phyloP scores from a whole-genome alignment of 352 stramenopile genomes.

The Phytophthora sp. region DNA sequence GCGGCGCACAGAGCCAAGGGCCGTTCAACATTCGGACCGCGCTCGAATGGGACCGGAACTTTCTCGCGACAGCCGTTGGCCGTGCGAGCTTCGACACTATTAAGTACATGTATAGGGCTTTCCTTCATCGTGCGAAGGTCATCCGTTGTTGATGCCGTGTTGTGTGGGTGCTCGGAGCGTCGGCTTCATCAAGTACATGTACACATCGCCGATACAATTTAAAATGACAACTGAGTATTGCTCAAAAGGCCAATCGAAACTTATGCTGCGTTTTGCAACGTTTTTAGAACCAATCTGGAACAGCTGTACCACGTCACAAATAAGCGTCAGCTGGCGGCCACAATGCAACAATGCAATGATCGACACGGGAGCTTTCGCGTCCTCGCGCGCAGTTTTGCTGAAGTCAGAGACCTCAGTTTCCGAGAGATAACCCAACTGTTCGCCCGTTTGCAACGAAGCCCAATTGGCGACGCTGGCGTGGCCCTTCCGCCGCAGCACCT shows the following conservation, averaged over 20 bases:
- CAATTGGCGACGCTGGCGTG: slow-evolving; percentile 14
- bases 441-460: slow-evolving; percentile 2
- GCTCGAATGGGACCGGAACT: slow-evolving; percentile 3
- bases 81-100: slow-evolving; percentile 4
- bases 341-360: slow-evolving; percentile 25
- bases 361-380: slow-evolving; percentile 16
- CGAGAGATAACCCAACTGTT: slow-evolving; percentile 19
- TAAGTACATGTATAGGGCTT: no score
- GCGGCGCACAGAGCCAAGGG: slow-evolving; percentile 16
- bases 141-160: neutral
- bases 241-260: no score
- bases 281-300: neutral
- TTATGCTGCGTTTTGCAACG: no score
- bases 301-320: no score
- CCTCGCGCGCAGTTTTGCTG: slow-evolving; percentile 5
- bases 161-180: neutral
- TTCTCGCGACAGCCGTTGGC: slow-evolving; percentile 18
- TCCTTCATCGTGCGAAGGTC: neutral
- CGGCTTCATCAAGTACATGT: neutral
- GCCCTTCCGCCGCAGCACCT: slow-evolving; percentile 29
- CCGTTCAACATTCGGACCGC: slow-evolving; percentile 20
- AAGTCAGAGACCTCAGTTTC: slow-evolving; percentile 9
- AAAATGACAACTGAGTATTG: no score
- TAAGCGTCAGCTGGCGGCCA: no score
- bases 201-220: no score